Base-by-base conservation (phyloP, 2,329 filamentous ascomycete genomes). In the Arthrobotrys musiformis region DNA sequence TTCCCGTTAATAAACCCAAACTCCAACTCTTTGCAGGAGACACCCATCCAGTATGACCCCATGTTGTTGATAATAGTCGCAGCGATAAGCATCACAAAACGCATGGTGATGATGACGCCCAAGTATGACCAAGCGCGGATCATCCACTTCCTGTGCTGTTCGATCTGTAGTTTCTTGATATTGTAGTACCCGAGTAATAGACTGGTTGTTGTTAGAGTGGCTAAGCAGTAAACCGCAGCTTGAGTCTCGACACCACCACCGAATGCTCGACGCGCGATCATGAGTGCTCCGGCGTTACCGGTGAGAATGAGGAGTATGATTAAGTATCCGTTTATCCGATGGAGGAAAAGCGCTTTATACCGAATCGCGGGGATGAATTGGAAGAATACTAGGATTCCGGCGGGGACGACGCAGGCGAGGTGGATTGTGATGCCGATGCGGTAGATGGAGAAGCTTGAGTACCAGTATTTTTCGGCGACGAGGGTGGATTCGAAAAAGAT, bases 71-170 rank as follows among this genome's bases (percentile, higher is more conserved):
- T 83, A 80, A 19, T 81, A 81, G n/a, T 83, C 81, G 7, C 79
- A 54, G 64, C 56, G 28, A 78, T 61, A 7, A 69, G 22, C 62
- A 79, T 62, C 9, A 81, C 79, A n/a, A 82, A 69, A 19, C 81
- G 70, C n/a, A 79, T 73, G 11, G 82, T 82, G 46, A 82, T 81
- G 67, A 82, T 82, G 37, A 73, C 80, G 9, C 69, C 79, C 70
- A 82, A 74, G 58, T 86, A 86, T 42, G 86, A 83, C 86, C 86
- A 87, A 6, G 86, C 84, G 22, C 89, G 82, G 30, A 90, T 80
- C 89, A 90, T 90, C 89, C 88, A 90, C 1, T 87, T 87, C 0
- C 89, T 85, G 76, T 90, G 89, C 79, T 90, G 86, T 33, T 90
- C 88, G 58, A 91, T 88, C 80, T 90, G 88, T 1, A 90, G 82